Conservation (phyloP, 1,284 basidiomycete genomes). For the Microstroma glucosiphilum region DNA sequence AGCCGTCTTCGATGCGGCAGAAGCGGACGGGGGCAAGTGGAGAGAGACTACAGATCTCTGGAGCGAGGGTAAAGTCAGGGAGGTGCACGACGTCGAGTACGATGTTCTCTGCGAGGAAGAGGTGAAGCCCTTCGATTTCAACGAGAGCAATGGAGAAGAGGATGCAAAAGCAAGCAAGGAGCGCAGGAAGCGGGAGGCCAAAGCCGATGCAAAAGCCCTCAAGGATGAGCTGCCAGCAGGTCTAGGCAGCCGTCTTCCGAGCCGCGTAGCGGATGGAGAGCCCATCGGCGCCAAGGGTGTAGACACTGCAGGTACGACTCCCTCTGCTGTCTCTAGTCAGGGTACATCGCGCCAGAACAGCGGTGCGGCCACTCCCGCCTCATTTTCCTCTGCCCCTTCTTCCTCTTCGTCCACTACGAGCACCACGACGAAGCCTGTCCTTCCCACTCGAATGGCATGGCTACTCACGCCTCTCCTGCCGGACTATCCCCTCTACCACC, state of each 20-base stretch:
- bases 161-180: not conserved
- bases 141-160: constrained; percentile 16
- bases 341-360: too few relatives aligned
- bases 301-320: not conserved
- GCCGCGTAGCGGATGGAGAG: not conserved
- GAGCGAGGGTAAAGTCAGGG: constrained; percentile 8
- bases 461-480: constrained; percentile 37
- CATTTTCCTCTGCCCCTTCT: too few relatives aligned
- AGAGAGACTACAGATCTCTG: constrained; percentile 17
- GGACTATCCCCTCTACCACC: constrained; percentile 42
- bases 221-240: constrained; percentile 15
- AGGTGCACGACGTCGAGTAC: constrained; percentile 22
- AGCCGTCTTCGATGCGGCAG: constrained; percentile 23
- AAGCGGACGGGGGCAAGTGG: constrained; percentile 7
- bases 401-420: not conserved
- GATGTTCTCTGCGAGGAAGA: constrained; percentile 32
- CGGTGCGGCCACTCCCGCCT: not conserved
- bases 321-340: too few relatives aligned
- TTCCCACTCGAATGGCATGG: constrained; percentile 24
- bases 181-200: not conserved
- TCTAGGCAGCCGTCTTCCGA: constrained; percentile 7
- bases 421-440: constrained; percentile 11
- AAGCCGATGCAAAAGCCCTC: constrained; percentile 14
- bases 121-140: constrained; percentile 26
- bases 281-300: not conserved